These are phyloP conservation scores for Trichoderma aggressivum DNA, from an alignment of 2,329 filamentous ascomycete genomes.

Conservation along the genomic window DNA sequence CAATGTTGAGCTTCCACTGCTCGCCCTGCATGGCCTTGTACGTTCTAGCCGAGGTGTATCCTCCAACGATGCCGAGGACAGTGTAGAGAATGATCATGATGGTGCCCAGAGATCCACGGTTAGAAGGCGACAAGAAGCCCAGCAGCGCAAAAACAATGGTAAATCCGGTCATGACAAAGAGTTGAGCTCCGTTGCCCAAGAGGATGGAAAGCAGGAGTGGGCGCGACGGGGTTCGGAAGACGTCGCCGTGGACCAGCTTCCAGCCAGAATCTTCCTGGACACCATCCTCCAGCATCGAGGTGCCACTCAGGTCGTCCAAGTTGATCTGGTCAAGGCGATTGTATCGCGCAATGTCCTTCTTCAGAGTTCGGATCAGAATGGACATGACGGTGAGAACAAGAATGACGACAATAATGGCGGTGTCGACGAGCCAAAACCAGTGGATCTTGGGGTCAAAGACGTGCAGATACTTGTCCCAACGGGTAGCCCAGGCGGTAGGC, in stretches of 20 bases:
- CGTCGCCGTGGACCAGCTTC: conserved; percentile 97
- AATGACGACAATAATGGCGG: conserved; percentile 90
- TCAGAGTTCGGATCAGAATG: conserved; percentile 82
- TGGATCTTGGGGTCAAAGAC: conserved; percentile 98
- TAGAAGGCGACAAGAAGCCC: conserved; percentile 92
- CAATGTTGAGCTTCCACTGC: conserved; percentile 91
- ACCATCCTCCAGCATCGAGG: conserved; percentile 77
- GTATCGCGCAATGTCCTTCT: conserved; percentile 94
- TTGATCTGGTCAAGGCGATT: conserved; percentile 91
- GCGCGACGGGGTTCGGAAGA: conserved; percentile 83
- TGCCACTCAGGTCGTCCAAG: conserved; percentile 82
- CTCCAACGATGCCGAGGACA: conserved; percentile 85
- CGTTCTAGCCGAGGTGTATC: conserved; percentile 82
- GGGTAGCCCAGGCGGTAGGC: conserved; percentile 84
- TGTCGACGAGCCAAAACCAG: conserved; percentile 98
- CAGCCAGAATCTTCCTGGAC: conserved; percentile 97
- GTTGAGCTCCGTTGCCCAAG: conserved; percentile 88
- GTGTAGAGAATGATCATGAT: conserved; percentile 94
- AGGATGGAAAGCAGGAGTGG: conserved; percentile 83
- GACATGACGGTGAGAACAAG: conserved; percentile 87
- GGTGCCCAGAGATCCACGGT: conserved; percentile 88
- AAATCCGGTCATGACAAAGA: conserved; percentile 95
- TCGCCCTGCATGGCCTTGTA: conserved; percentile 95
- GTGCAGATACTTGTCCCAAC: conserved; percentile 98
- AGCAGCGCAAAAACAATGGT: conserved; percentile 92